phyloP scores from a whole-genome alignment of 164 flowering plant genomes.

The Umbellularia californica region DNA sequence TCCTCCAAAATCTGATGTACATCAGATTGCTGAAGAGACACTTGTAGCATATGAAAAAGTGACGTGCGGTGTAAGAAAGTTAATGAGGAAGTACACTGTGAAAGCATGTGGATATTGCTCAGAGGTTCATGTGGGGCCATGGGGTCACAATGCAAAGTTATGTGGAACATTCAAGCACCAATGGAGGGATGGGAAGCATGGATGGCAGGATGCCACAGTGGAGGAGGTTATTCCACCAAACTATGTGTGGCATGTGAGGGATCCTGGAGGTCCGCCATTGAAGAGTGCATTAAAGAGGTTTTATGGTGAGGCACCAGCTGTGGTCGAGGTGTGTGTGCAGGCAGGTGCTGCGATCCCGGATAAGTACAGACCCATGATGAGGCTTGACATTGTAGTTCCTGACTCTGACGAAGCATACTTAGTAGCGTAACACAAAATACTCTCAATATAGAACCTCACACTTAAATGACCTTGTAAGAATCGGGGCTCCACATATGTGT shows the following conservation, averaged over 20 bases:
- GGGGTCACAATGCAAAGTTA: conserved; percentile 91
- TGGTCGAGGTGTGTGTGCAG: conserved; percentile 81
- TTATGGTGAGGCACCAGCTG: conserved; percentile 94
- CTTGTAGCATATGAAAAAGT: conserved; percentile 68
- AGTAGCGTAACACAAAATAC: conserved; percentile 39
- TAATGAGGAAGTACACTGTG: conserved; percentile 78
- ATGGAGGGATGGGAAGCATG: conserved; percentile 97
- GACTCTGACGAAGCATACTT: conserved; percentile 59
- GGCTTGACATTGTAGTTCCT: conserved; percentile 87
- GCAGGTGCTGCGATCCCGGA: conserved; percentile 71
- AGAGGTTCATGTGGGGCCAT: conserved; percentile 95
- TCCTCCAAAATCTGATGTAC: conserved; percentile 48
- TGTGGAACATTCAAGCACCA: conserved; percentile 97
- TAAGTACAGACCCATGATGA: conserved; percentile 83
- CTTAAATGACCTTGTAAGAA: not conserved
- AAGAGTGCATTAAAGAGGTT: conserved; percentile 51
- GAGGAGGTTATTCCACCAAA: conserved; percentile 90
- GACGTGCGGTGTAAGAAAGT: conserved; percentile 45
- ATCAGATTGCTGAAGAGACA: conserved; percentile 59
- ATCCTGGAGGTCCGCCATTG: conserved; percentile 71
- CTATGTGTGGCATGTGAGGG: conserved; percentile 80
- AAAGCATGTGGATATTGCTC: conserved; percentile 97
- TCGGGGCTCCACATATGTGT: not conserved
- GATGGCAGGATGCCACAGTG: conserved; percentile 89
- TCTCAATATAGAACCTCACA: not conserved